phyloP scores from a whole-genome alignment of 805 yeast genomes.

The Millerozyma miso region DNA sequence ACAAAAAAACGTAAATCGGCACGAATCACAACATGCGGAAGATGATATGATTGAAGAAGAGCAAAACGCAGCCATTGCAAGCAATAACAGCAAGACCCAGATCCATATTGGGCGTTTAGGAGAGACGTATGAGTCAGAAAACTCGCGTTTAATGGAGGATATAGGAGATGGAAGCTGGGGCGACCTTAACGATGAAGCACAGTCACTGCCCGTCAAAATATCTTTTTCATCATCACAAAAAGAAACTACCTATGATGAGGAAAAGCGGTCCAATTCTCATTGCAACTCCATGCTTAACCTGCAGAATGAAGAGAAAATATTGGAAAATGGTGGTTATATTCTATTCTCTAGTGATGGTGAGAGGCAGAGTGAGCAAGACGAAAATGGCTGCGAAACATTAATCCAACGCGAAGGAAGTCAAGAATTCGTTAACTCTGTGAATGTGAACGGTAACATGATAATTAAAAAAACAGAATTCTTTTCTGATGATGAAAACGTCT shows the following conservation, averaged over 20 bases:
- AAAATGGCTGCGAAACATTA: not conserved
- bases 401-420: not conserved
- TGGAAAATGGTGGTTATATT: no score
- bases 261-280: not conserved
- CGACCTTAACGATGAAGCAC: not conserved
- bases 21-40: not conserved
- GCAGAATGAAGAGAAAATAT: no score
- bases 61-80: not conserved
- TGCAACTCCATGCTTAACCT: not conserved
- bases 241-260: not conserved
- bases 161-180: not conserved
- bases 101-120: not conserved
- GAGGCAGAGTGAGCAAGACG: not conserved
- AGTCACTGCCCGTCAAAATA: not conserved
- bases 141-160: not conserved
- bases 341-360: not conserved
- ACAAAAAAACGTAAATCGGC: no score
- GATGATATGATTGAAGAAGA: not conserved
- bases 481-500: no score
- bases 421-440: no score
- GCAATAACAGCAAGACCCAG: not conserved
- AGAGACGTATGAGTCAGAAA: not conserved
- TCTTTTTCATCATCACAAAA: not conserved
- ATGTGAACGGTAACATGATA: no score
- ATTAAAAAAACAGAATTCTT: no score